Percentiles rank a stretch among this genome's conserved stretches.
Evolutionary conservation across 768 basidiomycete species (phyloP).

Genomic region (Calocybe gangraenosa): DNA sequence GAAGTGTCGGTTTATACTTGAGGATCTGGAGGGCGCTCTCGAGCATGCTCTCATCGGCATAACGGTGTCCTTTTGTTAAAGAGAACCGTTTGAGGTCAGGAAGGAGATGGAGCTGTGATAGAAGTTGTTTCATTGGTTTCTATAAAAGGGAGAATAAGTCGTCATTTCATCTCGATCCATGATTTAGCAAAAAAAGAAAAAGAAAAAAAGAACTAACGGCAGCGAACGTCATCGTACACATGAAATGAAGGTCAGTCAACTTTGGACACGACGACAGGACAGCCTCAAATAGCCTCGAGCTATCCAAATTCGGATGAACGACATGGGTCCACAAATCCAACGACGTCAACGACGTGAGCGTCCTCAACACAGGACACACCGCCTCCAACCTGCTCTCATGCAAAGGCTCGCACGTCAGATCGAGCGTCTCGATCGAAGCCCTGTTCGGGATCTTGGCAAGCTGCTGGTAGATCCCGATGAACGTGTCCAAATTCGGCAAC

Average conservation of each 20-base stretch:
- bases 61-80: constrained; percentile 45
- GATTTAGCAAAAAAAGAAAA: neutral
- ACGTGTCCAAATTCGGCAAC: constrained; percentile 34
- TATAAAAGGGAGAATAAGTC: constrained; percentile 15
- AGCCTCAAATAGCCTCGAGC: constrained; percentile 29
- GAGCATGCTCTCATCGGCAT: constrained; percentile 42
- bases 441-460: constrained; percentile 34
- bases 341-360: constrained; percentile 32
- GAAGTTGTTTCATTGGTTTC: constrained; percentile 40
- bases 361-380: constrained; percentile 30
- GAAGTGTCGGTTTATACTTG: constrained; percentile 26
- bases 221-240: constrained; percentile 46
- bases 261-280: constrained; percentile 32
- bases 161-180: too few species aligned
- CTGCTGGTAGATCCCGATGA: constrained; percentile 46
- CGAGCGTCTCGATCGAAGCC: constrained; percentile 33
- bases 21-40: constrained; percentile 35
- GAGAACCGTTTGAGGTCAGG: constrained; percentile 40
- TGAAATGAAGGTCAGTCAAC: constrained; percentile 45
- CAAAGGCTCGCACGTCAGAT: constrained; percentile 47
- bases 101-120: constrained; percentile 32
- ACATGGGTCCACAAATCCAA: constrained; percentile 48
- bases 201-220: constrained; percentile 23
- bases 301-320: constrained; percentile 27
- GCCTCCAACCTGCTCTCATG: constrained; percentile 30